Percentiles rank a stretch among this genome's conserved stretches.
Evolutionary conservation across 2,329 filamentous ascomycete species (phyloP).

Genomic region (Coniochaeta prunicola): DNA sequence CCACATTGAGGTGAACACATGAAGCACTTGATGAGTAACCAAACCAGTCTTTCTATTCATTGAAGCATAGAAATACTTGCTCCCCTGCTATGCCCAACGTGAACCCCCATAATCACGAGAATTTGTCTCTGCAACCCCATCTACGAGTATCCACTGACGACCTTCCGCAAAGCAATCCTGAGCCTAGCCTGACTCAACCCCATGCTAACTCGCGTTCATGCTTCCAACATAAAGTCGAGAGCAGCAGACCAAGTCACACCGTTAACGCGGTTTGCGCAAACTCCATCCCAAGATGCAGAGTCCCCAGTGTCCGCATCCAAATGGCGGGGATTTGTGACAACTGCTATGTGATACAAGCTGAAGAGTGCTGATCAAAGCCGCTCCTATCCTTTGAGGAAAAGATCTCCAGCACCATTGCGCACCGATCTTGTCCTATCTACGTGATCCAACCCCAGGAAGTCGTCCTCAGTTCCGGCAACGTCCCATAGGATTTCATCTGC

Average conservation of each 20-base stretch:
- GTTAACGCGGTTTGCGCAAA: no score
- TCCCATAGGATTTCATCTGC: slow-evolving; percentile 54
- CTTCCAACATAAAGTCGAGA: background rate
- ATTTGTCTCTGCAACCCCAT: background rate
- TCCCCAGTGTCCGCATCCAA: background rate
- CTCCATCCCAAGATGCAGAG: no score
- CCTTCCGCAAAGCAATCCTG: background rate
- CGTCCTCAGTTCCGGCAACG: slow-evolving; percentile 45
- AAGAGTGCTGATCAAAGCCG: background rate
- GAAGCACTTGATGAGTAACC: background rate
- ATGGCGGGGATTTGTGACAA: background rate
- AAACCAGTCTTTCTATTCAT: background rate
- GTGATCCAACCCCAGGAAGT: slow-evolving; percentile 59
- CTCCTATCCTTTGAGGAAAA: slow-evolving; percentile 43
- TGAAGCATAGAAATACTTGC: background rate
- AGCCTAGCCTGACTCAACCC: background rate
- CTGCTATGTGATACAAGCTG: background rate
- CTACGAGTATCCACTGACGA: background rate
- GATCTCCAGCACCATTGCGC: slow-evolving; percentile 54
- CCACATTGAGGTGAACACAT: no score
- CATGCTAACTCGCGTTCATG: no score
- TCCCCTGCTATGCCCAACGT: background rate
- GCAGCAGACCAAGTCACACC: background rate
- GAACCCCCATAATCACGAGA: background rate
- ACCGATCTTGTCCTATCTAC: slow-evolving; percentile 51